Percentiles rank a stretch among this genome's conserved stretches.
Evolutionary conservation across 345 rosid species (phyloP).

Genomic region (Eutrema yunnanense): DNA sequence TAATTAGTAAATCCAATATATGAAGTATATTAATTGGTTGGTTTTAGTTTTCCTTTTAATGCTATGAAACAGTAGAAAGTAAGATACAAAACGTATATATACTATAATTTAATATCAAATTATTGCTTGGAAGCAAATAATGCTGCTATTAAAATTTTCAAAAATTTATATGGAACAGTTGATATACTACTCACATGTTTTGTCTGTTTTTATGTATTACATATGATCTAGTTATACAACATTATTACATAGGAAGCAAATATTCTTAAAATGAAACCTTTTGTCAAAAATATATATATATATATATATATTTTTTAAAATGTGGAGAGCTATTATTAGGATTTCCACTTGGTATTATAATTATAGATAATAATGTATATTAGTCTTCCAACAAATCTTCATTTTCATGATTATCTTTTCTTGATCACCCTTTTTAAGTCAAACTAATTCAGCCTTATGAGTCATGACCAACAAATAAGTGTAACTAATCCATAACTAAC

Average conservation of each 20-base stretch:
- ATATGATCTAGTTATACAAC: background rate
- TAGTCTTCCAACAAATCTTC: slow-evolving; percentile 19
- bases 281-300: too few relatives aligned
- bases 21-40: background rate
- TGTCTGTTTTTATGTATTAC: background rate
- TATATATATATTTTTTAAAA: too few relatives aligned
- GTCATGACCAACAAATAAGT: background rate
- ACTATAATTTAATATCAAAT: background rate
- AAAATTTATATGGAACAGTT: background rate
- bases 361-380: slow-evolving; percentile 10
- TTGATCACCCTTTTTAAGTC: background rate
- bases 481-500: background rate
- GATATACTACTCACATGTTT: background rate
- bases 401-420: slow-evolving; percentile 9
- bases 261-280: background rate
- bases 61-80: background rate
- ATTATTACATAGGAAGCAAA: background rate
- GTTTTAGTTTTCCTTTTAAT: background rate
- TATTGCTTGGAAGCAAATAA: slow-evolving; percentile 3
- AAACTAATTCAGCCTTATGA: background rate
- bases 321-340: background rate
- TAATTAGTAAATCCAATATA: background rate
- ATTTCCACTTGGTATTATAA: slow-evolving; percentile 10
- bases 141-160: background rate
- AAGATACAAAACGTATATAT: background rate